phyloP scores from a whole-genome alignment of 176 grass and related monocot species.

The Tillandsia fasciculata region DNA sequence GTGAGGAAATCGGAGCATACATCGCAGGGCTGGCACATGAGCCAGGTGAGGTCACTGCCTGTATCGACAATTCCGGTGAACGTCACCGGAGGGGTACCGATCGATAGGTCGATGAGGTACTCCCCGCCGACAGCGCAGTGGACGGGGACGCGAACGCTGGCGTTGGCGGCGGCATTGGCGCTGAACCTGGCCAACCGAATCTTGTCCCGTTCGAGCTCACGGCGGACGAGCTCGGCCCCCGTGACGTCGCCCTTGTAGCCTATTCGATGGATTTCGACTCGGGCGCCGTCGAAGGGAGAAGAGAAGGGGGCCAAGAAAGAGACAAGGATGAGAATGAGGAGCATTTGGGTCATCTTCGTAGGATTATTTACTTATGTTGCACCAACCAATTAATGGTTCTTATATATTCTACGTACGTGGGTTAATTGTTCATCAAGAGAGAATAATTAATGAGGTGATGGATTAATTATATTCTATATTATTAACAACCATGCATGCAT shows the following conservation, averaged over 20 bases:
- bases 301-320: neutral
- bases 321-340: neutral
- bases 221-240: neutral
- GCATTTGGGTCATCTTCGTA: neutral
- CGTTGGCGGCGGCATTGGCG: neutral
- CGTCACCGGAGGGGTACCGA: slow-evolving; percentile 17
- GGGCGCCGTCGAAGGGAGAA: neutral
- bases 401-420: too few relatives aligned
- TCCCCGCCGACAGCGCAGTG: neutral
- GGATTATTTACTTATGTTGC: neutral
- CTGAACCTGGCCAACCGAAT: neutral
- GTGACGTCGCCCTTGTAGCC: neutral
- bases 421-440: too few relatives aligned
- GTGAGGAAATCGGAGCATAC: slow-evolving; percentile 9
- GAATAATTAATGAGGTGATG: too few relatives aligned
- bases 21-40: slow-evolving; percentile 7
- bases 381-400: too few relatives aligned
- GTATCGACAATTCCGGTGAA: slow-evolving; percentile 11
- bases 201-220: neutral
- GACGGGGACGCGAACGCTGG: neutral
- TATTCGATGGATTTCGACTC: neutral
- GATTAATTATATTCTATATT: too few relatives aligned
- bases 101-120: slow-evolving; percentile 26
- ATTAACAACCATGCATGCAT: too few relatives aligned
- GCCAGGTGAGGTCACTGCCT: slow-evolving; percentile 21